Conservation (phyloP, 257 asterid species). For the Primulina tabacum region DNA sequence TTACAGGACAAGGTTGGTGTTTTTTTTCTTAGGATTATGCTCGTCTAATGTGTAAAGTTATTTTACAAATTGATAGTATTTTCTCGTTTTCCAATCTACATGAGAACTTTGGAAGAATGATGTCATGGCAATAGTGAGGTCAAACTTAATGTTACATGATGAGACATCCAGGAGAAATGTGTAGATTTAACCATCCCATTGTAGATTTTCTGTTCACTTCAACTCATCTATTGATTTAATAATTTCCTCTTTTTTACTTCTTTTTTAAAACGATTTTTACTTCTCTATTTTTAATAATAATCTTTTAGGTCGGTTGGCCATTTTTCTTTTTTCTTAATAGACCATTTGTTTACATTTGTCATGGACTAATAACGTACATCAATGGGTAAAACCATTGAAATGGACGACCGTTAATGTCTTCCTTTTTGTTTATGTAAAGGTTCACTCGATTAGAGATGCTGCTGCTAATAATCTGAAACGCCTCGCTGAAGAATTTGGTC, state of each 20-base stretch:
- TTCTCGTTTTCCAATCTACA: background rate
- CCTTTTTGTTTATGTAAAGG: slow-evolving; percentile 36
- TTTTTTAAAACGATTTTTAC: no score
- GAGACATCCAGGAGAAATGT: background rate
- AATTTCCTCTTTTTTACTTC: background rate
- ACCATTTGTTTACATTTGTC: background rate
- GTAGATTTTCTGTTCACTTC: no score
- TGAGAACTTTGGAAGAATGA: background rate
- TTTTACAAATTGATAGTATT: background rate
- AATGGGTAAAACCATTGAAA: background rate
- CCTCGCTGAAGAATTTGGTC: slow-evolving; percentile 86
- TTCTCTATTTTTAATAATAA: background rate
- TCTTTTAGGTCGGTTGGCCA: background rate
- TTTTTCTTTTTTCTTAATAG: no score
- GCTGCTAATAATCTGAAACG: slow-evolving; percentile 81
- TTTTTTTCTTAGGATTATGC: slow-evolving; percentile 3
- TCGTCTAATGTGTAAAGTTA: slow-evolving; percentile 6
- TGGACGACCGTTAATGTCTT: background rate
- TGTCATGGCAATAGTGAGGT: background rate
- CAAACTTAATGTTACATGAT: background rate
- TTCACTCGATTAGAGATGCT: slow-evolving; percentile 77
- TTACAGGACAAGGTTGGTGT: slow-evolving; percentile 60
- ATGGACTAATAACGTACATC: background rate
- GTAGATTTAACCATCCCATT: background rate
- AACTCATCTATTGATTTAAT: background rate